phyloP scores from a whole-genome alignment of 495 filamentous ascomycete species.

The Daldinia grandis region DNA sequence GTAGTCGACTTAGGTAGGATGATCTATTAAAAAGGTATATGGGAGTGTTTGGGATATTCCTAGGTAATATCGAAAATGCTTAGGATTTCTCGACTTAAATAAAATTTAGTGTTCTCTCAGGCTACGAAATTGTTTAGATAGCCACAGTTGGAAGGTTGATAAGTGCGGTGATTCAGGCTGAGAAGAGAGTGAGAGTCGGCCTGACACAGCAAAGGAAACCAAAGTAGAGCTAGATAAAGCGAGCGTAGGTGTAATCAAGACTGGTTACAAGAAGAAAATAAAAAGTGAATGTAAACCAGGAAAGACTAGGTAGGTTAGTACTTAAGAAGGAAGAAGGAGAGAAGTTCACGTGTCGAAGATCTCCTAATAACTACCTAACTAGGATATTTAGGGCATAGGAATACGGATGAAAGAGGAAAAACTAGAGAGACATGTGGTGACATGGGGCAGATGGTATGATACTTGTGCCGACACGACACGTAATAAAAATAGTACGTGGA shows the following conservation, averaged over 20 bases:
- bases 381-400: conserved; percentile 19
- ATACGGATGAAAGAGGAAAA: conserved; percentile 25
- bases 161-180: conserved; percentile 26
- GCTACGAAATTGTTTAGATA: not conserved
- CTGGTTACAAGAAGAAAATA: conserved; percentile 18
- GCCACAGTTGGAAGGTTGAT: not conserved
- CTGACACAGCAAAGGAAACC: conserved; percentile 25
- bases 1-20: conserved; percentile 10
- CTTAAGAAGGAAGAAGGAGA: conserved; percentile 26
- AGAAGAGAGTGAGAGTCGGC: conserved; percentile 23
- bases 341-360: conserved; percentile 37
- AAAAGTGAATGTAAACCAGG: conserved; percentile 16
- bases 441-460: conserved; percentile 34
- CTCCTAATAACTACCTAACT: conserved; percentile 9
- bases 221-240: conserved; percentile 16
- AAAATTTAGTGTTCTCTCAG: not conserved
- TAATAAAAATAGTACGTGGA: conserved; percentile 32
- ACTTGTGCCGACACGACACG: conserved; percentile 37
- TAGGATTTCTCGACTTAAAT: not conserved
- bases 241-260: conserved; percentile 28
- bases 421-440: conserved; percentile 20
- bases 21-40: conserved; percentile 6
- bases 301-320: conserved; percentile 4
- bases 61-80: conserved; percentile 10
- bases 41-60: conserved; percentile 7